A percentile compares a stretch with the other conserved stretches of the same genome.
phyloP scores from a whole-genome alignment of 495 filamentous ascomycete species.

The Haplographium delicatum region DNA sequence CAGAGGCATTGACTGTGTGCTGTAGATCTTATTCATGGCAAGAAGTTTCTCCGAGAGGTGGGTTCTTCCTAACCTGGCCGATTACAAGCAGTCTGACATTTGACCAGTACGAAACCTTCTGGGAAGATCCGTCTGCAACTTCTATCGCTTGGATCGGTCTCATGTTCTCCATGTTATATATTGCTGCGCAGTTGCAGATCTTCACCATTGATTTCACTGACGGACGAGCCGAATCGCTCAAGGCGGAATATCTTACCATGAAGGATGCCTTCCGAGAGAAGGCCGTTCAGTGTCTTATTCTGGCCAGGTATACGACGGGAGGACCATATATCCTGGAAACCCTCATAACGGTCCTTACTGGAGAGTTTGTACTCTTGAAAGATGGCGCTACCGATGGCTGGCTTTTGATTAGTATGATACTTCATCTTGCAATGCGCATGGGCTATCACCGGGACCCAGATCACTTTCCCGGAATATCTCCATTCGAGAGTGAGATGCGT shows the following conservation, averaged over 20 bases:
- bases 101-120: slow-evolving; percentile 28
- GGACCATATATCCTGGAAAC: slow-evolving; percentile 32
- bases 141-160: slow-evolving; percentile 25
- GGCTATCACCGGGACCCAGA: slow-evolving; percentile 89
- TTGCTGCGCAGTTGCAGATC: slow-evolving; percentile 60
- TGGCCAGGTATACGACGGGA: slow-evolving; percentile 45
- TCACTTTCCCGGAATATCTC: slow-evolving; percentile 71
- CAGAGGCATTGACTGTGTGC: slow-evolving; percentile 10
- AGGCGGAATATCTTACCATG: slow-evolving; percentile 44
- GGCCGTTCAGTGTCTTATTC: slow-evolving; percentile 29
- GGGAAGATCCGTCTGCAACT: slow-evolving; percentile 16
- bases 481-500: slow-evolving; percentile 88
- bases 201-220: slow-evolving; percentile 56
- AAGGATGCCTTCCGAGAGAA: slow-evolving; percentile 36
- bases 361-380: slow-evolving; percentile 20
- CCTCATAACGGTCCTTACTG: slow-evolving; percentile 26
- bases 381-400: slow-evolving; percentile 28
- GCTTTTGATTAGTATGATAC: slow-evolving; percentile 29
- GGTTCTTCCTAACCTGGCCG: slow-evolving; percentile 9
- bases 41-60: slow-evolving; percentile 10
- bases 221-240: slow-evolving; percentile 47
- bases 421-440: slow-evolving; percentile 49
- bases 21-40: slow-evolving; percentile 7
- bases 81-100: slow-evolving; percentile 29
- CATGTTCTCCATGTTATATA: slow-evolving; percentile 56